Conservation (phyloP, 2,329 filamentous ascomycete species). For the Aspergillus carbonarius region DNA sequence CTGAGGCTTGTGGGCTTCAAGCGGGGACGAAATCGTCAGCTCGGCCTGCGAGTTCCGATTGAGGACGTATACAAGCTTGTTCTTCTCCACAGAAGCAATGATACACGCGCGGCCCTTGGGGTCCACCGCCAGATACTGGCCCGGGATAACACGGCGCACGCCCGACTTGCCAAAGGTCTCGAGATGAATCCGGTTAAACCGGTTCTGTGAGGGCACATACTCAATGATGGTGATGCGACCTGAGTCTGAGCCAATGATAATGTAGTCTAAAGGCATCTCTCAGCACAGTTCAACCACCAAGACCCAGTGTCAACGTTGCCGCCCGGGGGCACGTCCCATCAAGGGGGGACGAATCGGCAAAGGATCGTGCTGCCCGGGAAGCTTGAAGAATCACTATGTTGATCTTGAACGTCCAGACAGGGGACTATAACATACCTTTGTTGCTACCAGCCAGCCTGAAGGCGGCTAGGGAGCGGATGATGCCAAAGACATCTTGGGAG, state of each 20-base stretch:
- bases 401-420: slow-evolving; percentile 39
- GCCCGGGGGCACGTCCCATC: slow-evolving; percentile 36
- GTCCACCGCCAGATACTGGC: slow-evolving; percentile 93
- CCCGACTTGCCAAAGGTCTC: slow-evolving; percentile 99
- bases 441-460: slow-evolving; percentile 91
- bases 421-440: slow-evolving; percentile 71
- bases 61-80: slow-evolving; percentile 98
- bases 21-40: slow-evolving; percentile 91
- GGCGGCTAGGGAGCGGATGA: slow-evolving; percentile 82
- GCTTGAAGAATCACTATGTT: slow-evolving; percentile 71
- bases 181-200: slow-evolving; percentile 83
- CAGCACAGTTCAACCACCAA: slow-evolving; percentile 40
- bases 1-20: slow-evolving; percentile 92
- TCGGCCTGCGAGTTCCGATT: slow-evolving; percentile 94
- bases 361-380: slow-evolving; percentile 54
- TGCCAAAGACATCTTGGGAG: slow-evolving; percentile 93
- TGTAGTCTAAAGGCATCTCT: slow-evolving; percentile 69
- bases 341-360: slow-evolving; percentile 30
- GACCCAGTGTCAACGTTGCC: slow-evolving; percentile 32
- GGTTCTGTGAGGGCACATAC: slow-evolving; percentile 81
- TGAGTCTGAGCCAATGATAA: slow-evolving; percentile 93
- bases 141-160: slow-evolving; percentile 86
- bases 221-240: slow-evolving; percentile 92
- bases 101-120: slow-evolving; percentile 94
- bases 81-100: slow-evolving; percentile 94